Evolutionary conservation across 305 asterid genomes (phyloP), one percentile per base, ranked within the genome.

Genomic region (Fraxinus dipetala): DNA sequence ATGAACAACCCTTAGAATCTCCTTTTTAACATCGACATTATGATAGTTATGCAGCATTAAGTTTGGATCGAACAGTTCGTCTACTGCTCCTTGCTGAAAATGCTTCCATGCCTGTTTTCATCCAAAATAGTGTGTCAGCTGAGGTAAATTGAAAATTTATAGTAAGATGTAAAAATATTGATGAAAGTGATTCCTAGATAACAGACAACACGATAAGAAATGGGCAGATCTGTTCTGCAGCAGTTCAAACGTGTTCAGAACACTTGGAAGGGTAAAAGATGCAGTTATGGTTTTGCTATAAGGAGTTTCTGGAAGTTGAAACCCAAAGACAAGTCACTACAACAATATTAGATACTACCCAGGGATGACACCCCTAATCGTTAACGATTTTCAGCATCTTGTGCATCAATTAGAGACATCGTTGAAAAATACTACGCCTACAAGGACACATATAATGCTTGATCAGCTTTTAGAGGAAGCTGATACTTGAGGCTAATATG

Each of bases 11-110:
- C 96, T 89, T 67, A 78, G 40, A n/a, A 91, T 85, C 90, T 92
- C 95, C 5, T 16, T 79, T 56, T 87, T 86, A 9, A 83, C 84
- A 35, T 82, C 79, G 16, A 43, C 22, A 79, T 63, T 87, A 69
- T 83, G 79, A 87, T 87, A 82, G 84, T 88, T 89, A 24, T 92
- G 88, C 59, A 90, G 77, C 96, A 90, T 88, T 36, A 94, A 89
- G 77, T 83, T 92, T 0, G 95, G 91, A 81, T 94, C 98, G 20
- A 90, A 87, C 30, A 94, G 81, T 79, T 91, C 91, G 28, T 90
- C 94, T 26, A 80, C 85, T 1, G 32, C 88, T 65, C 87, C 78
- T 26, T 83, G 22, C 56, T 85, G 88, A 63, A 85, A 85, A 70
- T 85, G 86, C 36, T 34, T 78, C 88, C 88, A 85, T 6, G 76